These are phyloP conservation scores for Miscanthus lutarioriparius DNA, from an alignment of 176 grass and related monocot genomes.

Conservation along the genomic window DNA sequence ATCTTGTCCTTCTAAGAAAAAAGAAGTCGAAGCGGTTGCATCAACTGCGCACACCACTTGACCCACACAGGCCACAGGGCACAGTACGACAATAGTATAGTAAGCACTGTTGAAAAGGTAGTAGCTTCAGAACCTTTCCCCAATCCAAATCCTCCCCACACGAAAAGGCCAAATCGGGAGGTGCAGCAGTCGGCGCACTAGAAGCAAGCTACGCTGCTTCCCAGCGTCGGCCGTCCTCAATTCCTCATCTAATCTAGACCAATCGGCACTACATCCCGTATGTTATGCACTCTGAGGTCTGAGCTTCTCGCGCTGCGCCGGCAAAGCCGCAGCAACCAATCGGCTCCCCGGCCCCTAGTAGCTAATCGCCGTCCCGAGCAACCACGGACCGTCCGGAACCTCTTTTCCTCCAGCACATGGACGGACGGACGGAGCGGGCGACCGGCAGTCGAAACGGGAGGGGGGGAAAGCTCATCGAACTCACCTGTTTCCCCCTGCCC, in stretches of 20 bases:
- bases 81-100: no score
- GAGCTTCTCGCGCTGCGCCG: no score
- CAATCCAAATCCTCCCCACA: not conserved
- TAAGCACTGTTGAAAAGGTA: no score
- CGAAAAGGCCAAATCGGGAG: not conserved
- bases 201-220: not conserved
- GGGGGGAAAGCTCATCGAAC: not conserved
- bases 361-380: not conserved
- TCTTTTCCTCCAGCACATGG: not conserved
- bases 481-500: conserved; percentile 23
- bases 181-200: not conserved
- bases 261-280: not conserved
- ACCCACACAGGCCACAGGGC: no score
- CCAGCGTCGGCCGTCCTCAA: not conserved
- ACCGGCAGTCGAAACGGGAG: not conserved
- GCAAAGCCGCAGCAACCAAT: not conserved
- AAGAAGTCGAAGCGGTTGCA: not conserved
- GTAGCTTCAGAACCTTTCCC: not conserved
- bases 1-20: not conserved
- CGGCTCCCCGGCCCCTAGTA: not conserved
- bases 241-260: not conserved
- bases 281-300: not conserved
- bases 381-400: not conserved
- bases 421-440: not conserved
- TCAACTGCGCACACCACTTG: not conserved